These are phyloP conservation scores for Picea glauca DNA, from an alignment of 75 land plant species.

Conservation along the genomic window DNA sequence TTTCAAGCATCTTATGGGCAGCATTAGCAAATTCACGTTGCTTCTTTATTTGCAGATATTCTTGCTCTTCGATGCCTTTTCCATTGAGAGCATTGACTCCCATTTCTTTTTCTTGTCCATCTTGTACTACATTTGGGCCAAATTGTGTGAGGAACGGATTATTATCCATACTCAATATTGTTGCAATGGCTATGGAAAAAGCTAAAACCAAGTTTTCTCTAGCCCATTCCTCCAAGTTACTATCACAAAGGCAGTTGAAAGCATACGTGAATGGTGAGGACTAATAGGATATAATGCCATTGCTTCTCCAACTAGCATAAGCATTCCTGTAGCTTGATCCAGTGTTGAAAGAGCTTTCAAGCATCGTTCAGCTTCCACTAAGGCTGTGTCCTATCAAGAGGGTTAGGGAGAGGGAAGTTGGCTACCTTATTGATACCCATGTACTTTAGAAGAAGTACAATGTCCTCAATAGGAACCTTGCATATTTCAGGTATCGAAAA, in stretches of 20 bases:
- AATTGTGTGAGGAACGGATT: slow-evolving; percentile 67
- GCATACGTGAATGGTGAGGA: no score
- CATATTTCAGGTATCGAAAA: slow-evolving; percentile 76
- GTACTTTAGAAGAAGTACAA: slow-evolving; percentile 82
- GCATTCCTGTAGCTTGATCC: slow-evolving; percentile 44
- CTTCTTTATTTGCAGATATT: slow-evolving; percentile 38
- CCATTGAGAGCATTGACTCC: neutral
- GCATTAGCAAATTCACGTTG: slow-evolving; percentile 38
- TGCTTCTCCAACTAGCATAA: slow-evolving; percentile 73
- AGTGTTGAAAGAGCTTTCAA: slow-evolving; percentile 79
- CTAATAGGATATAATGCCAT: no score
- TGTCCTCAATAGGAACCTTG: slow-evolving; percentile 83
- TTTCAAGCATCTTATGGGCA: slow-evolving; percentile 54
- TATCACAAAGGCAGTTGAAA: slow-evolving; percentile 70
- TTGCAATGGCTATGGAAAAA: slow-evolving; percentile 78
- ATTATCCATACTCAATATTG: slow-evolving; percentile 69
- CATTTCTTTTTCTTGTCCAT: slow-evolving; percentile 9
- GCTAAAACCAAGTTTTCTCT: slow-evolving; percentile 51
- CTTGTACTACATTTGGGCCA: slow-evolving; percentile 21
- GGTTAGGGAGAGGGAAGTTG: slow-evolving; percentile 93
- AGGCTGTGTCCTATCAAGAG: slow-evolving; percentile 50
- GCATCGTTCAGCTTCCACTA: slow-evolving; percentile 78
- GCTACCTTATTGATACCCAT: slow-evolving; percentile 92
- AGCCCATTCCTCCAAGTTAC: slow-evolving; percentile 23
- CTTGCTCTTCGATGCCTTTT: slow-evolving; percentile 14